Evolutionary conservation across 352 stramenopile genomes (phyloP), one percentile per base, ranked within the genome.

Genomic region (Pythium brachiatum): DNA sequence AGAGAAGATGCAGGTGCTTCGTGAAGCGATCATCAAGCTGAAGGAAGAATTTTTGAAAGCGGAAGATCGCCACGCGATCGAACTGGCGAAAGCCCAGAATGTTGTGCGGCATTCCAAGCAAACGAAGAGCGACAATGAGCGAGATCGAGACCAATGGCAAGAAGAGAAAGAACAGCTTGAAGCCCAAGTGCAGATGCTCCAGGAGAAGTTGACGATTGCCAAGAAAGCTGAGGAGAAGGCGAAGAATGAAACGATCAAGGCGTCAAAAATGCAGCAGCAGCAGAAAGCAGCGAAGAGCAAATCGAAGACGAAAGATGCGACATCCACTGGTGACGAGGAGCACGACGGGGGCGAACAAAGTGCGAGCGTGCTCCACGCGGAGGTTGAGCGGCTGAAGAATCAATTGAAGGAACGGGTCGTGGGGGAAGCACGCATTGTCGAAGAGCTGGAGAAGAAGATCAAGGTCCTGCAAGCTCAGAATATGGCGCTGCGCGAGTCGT

Each of bases 41-140:
- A 97, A 96, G 61, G 82, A 96, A 53, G 90, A 96, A 60, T 96
- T 96, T 52, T 44, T 96, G 4, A 92, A 94, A 55, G 83, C 78
- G 1, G 83, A 96, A 62, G 82, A 96, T 66, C 70, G 79, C 0
- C 79, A 92, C 52, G 86, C 83, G n/a, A 72, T 90, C 27, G 83
- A 89, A 53, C 64, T 89, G 9, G 78, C 77, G 4, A 85, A 83
- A 52, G 73, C 80, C 1, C 79, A 89, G 31, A 70, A 81, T 20
- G 31, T 64, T n/a, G 69, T 77, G 55, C 70, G 53, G n/a, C 67
- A 71, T n/a, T 26, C 64, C 18, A 62, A 72, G 31, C 74, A 76
- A 43, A 70, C 59, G n/a, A 76, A 78, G 60, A 76, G 70, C 46
- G 66, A 75, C 15, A 57, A 77, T n/a, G 62, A 72, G 39, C 71